Conservation (phyloP, 1,284 basidiomycete genomes). For the Heterobasidion irregulare region DNA sequence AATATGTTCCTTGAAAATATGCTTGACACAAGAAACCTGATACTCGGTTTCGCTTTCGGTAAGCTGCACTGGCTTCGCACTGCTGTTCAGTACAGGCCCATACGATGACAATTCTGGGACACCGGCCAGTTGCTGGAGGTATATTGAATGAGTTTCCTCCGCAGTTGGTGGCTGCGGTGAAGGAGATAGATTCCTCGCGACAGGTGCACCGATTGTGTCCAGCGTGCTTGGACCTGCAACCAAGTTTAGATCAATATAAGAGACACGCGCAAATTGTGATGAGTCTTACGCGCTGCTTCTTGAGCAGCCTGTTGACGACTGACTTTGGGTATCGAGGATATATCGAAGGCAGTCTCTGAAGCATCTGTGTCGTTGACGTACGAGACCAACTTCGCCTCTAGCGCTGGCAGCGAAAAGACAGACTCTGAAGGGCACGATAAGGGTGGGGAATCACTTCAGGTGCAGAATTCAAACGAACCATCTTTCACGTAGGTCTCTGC, state of each 20-base stretch:
- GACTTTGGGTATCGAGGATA: constrained; percentile 80
- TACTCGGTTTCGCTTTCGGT: constrained; percentile 99
- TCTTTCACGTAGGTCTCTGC: constrained; percentile 88
- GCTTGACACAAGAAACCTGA: constrained; percentile 94
- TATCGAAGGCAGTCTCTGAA: constrained; percentile 67
- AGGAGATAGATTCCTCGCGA: constrained; percentile 51
- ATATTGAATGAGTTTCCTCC: constrained; percentile 80
- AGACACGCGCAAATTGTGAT: not conserved
- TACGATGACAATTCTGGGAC: constrained; percentile 85
- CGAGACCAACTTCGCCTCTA: constrained; percentile 82
- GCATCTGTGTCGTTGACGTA: constrained; percentile 82
- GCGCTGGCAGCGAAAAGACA: constrained; percentile 79
- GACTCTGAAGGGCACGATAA: constrained; percentile 53
- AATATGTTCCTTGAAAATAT: constrained; percentile 92
- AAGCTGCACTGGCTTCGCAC: constrained; percentile 70
- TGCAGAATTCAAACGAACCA: constrained; percentile 39
- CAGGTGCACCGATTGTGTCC: constrained; percentile 72
- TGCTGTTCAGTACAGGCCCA: constrained; percentile 86
- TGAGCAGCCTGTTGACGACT: constrained; percentile 84
- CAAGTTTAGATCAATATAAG: constrained; percentile 7
- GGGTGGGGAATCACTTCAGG: not conserved
- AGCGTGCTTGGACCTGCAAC: constrained; percentile 69
- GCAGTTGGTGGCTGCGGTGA: constrained; percentile 64
- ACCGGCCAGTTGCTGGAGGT: constrained; percentile 78
- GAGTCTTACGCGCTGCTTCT: constrained; percentile 70